Evolutionary conservation across 2,329 filamentous ascomycete species (phyloP).

Genomic region (Sporothrix curviconia): DNA sequence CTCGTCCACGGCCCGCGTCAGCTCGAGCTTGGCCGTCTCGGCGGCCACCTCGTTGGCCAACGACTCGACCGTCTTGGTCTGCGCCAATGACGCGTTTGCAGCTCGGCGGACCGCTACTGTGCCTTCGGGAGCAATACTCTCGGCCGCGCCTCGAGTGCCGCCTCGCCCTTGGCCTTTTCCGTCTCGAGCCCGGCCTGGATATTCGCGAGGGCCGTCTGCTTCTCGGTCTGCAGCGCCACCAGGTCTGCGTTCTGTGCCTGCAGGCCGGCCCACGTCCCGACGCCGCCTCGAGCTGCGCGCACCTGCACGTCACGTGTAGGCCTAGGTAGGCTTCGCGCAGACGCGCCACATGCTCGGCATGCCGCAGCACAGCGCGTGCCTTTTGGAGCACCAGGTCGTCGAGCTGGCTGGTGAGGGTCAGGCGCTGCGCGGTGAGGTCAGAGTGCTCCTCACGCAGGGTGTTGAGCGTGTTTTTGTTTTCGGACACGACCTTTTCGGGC

Average conservation of each 20-base stretch:
- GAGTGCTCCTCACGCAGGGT: slow-evolving; percentile 26
- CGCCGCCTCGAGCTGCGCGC: slow-evolving; percentile 66
- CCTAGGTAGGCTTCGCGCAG: slow-evolving; percentile 57
- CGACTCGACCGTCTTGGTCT: slow-evolving; percentile 51
- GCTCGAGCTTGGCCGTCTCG: slow-evolving; percentile 67
- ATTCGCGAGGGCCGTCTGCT: slow-evolving; percentile 31
- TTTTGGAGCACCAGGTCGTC: slow-evolving; percentile 52
- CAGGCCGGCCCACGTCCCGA: slow-evolving; percentile 72
- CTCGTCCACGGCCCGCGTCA: slow-evolving; percentile 72
- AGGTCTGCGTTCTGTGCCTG: slow-evolving; percentile 58
- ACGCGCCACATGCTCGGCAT: slow-evolving; percentile 53
- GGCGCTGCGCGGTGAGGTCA: slow-evolving; percentile 27
- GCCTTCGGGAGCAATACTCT: slow-evolving; percentile 34
- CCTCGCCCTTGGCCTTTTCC: slow-evolving; percentile 32
- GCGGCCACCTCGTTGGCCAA: slow-evolving; percentile 68
- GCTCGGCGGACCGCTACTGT: slow-evolving; percentile 34
- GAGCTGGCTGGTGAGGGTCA: slow-evolving; percentile 31
- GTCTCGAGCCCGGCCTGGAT: slow-evolving; percentile 34
- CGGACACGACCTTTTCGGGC: slow-evolving; percentile 56
- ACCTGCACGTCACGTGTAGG: slow-evolving; percentile 64
- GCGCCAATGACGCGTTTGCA: slow-evolving; percentile 39
- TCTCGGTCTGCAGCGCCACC: slow-evolving; percentile 43
- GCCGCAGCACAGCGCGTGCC: slow-evolving; percentile 45
- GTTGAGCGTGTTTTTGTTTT: slow-evolving; percentile 31
- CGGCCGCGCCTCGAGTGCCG: slow-evolving; percentile 29